These are phyloP conservation scores for Mycena metata DNA, from an alignment of 768 basidiomycete genomes.

Conservation along the genomic window DNA sequence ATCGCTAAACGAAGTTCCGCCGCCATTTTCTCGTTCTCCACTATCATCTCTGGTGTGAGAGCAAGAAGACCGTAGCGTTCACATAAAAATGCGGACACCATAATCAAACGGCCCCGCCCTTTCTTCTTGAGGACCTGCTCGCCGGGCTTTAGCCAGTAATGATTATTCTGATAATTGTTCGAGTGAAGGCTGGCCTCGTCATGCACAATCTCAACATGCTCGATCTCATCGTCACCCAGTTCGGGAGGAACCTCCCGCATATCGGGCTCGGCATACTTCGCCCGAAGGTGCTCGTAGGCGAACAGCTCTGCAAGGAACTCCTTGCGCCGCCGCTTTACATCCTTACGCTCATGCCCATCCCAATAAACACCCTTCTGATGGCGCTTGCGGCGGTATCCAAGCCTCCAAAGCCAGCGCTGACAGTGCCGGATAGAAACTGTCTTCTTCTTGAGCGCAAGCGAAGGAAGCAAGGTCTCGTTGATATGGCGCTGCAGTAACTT, in stretches of 20 bases:
- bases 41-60: background rate
- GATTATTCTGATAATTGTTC: conserved; percentile 10
- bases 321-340: too few relatives aligned
- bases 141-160: background rate
- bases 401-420: too few relatives aligned
- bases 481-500: too few relatives aligned
- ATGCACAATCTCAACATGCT: conserved; percentile 1
- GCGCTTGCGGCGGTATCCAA: too few relatives aligned
- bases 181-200: background rate
- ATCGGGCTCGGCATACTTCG: conserved; percentile 1
- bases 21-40: background rate
- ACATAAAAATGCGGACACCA: conserved; percentile 6
- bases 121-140: conserved; percentile 12
- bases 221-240: background rate
- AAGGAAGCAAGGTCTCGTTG: too few relatives aligned
- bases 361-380: too few relatives aligned
- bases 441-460: too few relatives aligned
- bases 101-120: background rate
- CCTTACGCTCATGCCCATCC: too few relatives aligned
- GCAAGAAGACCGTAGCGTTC: conserved; percentile 3
- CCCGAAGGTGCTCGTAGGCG: too few relatives aligned
- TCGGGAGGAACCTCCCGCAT: background rate
- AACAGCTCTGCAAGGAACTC: too few relatives aligned
- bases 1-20: background rate
- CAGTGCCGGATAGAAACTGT: too few relatives aligned